Evolutionary conservation across 495 filamentous ascomycete species (phyloP), one percentile per base, ranked within the genome.

Genomic region (Aspergillus homomorphus): DNA sequence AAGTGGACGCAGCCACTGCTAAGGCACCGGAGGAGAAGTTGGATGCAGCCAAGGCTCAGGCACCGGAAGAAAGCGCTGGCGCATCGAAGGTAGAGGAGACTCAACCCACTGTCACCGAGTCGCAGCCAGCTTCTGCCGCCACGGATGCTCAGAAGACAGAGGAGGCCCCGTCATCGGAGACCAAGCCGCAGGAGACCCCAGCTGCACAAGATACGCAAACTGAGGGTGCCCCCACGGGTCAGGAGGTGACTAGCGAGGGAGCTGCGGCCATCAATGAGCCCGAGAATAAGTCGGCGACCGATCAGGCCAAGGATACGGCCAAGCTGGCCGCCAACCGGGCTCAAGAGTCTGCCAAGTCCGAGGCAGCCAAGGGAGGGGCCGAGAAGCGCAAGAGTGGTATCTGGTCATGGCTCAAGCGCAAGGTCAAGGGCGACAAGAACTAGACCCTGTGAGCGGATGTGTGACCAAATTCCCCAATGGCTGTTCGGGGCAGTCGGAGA

Each of bases 361-460:
- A 64, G 5, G 33, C 33, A 38, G 52, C 51, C 15, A 50, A n/a
- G n/a, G 24, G 51, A 48, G 63, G 63, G 53, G 49, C 57, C 18
- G 67, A 66, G 42, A 67, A 68, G 58, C 64, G 60, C 26, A 67
- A 65, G 62, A 71, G 66, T 23, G 57, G 63, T 43, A 50, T 71
- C 53, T 60, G 61, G 43, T 51, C 61, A 22, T 67, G 65, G 67
- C 45, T 71, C 45, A 71, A 71, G 59, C 66, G 66, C 46, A 71
- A 69, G 62, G 57, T 71, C 60, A 69, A 67, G 64, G 60, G 66
- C 48, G 51, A 53, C 30, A 53, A 45, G 22, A 54, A 54, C 22
- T 54, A 54, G 22, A 19, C 21, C 3, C 26, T 22, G 55, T 46
- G 33, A 38, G 33, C 12, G 26, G 33, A 38, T 38, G 33, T 38